These are phyloP conservation scores for Coprinopsis cinerea DNA, from an alignment of 768 basidiomycete genomes.

Conservation along the genomic window DNA sequence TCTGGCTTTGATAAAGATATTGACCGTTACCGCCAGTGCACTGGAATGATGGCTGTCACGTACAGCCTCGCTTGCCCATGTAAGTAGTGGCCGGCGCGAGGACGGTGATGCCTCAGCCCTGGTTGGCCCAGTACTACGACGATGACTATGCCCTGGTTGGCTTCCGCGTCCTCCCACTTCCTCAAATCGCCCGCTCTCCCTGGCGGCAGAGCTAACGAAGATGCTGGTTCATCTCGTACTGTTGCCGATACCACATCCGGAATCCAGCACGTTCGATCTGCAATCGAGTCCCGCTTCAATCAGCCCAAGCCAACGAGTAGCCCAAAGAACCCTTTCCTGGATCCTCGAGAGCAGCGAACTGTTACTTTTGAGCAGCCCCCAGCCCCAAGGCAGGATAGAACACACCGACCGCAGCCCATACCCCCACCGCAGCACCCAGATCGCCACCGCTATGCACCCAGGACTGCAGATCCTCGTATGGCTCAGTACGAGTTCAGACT, in stretches of 20 bases:
- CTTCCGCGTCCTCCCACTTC: constrained; percentile 6
- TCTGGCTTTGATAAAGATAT: too few species aligned
- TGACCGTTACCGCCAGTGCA: too few species aligned
- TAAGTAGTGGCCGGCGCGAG: neutral
- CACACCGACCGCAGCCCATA: neutral
- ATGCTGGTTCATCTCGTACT: neutral
- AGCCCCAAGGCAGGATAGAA: neutral
- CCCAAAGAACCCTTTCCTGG: constrained; percentile 3
- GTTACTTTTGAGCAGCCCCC: neutral
- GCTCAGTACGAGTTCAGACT: constrained; percentile 3
- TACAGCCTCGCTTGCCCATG: too few species aligned
- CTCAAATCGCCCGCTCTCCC: neutral
- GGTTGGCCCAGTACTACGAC: constrained; percentile 10
- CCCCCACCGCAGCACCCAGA: neutral
- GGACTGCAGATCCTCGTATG: constrained; percentile 6
- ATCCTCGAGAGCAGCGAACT: neutral
- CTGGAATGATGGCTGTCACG: too few species aligned
- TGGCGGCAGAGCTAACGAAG: neutral
- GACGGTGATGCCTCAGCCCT: constrained; percentile 3
- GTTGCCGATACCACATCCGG: constrained; percentile 1
- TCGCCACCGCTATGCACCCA: neutral
- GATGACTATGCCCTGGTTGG: constrained; percentile 11
- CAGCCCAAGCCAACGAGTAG: neutral
- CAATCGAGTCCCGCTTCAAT: constrained; percentile 2
- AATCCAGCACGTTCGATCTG: constrained; percentile 6